A percentile compares a stretch with the other conserved stretches of the same genome.
These are phyloP conservation scores for Ophiostoma novo-ulmi DNA, from an alignment of 2,329 filamentous ascomycete genomes.

Conservation along the genomic window DNA sequence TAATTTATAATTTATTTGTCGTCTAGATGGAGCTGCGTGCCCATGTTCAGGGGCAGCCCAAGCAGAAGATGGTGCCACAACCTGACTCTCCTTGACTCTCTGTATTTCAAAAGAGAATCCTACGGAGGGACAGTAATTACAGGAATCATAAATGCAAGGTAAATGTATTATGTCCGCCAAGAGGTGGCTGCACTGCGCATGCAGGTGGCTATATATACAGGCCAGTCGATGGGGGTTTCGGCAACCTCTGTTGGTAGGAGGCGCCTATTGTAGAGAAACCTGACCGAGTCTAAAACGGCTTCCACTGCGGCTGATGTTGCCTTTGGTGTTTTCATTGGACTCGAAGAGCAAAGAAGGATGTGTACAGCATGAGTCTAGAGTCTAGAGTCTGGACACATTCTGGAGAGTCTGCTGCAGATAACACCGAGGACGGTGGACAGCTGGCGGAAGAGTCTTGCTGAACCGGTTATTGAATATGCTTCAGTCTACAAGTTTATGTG, in stretches of 20 bases:
- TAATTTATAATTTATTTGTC: no score
- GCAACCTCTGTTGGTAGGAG: neutral
- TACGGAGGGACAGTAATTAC: neutral
- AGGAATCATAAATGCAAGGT: no score
- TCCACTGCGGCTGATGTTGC: neutral
- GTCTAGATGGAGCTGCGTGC: no score
- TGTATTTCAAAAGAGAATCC: neutral
- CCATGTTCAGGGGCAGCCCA: neutral
- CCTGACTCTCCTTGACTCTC: neutral
- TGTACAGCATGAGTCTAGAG: no score
- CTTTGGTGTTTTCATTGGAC: no score
- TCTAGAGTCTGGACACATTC: no score
- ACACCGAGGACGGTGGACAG: no score
- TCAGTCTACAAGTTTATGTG: neutral
- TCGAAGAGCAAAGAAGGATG: no score
- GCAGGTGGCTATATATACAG: conserved; percentile 1
- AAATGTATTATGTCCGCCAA: neutral
- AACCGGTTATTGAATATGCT: no score
- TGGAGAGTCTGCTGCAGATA: no score
- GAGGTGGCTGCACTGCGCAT: neutral
- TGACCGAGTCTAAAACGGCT: neutral
- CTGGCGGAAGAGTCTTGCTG: no score
- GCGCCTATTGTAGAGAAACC: neutral
- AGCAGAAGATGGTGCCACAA: neutral
- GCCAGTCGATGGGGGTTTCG: neutral